Percentiles rank a stretch among this genome's conserved stretches.
These are phyloP conservation scores for Sphaerobolus stellatus DNA, from an alignment of 1,284 basidiomycete species.

Conservation along the genomic window DNA sequence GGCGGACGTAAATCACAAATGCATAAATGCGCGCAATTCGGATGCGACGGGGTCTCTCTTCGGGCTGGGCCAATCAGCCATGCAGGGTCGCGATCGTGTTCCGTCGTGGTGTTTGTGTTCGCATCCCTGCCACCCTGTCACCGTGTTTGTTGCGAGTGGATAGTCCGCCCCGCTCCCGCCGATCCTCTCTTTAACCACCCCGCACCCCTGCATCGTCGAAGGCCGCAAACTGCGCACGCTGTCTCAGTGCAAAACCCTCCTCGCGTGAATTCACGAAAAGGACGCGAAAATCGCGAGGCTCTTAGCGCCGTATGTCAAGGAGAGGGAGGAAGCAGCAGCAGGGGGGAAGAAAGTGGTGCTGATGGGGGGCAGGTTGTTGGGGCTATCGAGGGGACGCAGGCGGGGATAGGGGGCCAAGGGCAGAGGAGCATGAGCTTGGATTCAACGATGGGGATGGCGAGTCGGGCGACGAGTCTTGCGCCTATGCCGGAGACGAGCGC, in stretches of 20 bases:
- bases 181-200: constrained; percentile 33
- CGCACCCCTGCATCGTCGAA: no score
- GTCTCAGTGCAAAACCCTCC: constrained; percentile 3
- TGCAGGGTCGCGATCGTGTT: not conserved
- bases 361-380: not conserved
- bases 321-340: not conserved
- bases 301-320: constrained; percentile 15
- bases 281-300: constrained; percentile 33
- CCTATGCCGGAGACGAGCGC: not conserved
- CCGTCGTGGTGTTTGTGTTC: not conserved
- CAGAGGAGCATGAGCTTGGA: no score
- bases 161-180: constrained; percentile 33
- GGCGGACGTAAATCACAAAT: not conserved
- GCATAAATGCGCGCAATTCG: no score
- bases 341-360: not conserved
- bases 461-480: not conserved
- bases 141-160: constrained; percentile 31
- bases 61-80: no score
- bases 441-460: not conserved
- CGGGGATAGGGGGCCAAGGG: not conserved
- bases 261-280: constrained; percentile 31
- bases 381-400: not conserved
- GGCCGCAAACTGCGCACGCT: constrained; percentile 37
- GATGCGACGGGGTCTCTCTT: not conserved
- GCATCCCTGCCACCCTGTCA: constrained; percentile 15